Evolutionary conservation across 139 green algal species (phyloP).

Genomic region (Picochlorum sp.): DNA sequence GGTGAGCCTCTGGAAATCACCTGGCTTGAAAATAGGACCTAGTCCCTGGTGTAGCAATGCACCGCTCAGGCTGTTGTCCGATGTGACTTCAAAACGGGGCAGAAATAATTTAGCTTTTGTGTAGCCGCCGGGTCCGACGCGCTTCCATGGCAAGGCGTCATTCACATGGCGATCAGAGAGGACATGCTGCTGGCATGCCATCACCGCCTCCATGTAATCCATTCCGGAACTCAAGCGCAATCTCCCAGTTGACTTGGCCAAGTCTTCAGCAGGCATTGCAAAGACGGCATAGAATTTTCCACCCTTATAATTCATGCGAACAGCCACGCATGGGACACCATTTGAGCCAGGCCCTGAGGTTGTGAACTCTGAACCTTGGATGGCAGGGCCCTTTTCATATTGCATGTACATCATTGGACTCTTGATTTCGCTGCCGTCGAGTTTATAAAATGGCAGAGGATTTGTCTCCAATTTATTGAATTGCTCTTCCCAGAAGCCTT

Average conservation of each 20-base stretch:
- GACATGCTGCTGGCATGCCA: constrained; percentile 1
- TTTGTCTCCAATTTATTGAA: constrained; percentile 25
- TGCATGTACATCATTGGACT: constrained; percentile 15
- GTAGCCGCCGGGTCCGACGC: neutral
- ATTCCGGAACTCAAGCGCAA: neutral
- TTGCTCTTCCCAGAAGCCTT: constrained; percentile 19
- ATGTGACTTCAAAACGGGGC: constrained; percentile 24
- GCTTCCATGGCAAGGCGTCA: neutral
- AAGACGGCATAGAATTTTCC: constrained; percentile 14
- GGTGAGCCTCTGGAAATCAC: constrained; percentile 16
- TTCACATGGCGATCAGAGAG: neutral
- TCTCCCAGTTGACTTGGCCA: neutral
- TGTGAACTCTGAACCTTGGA: constrained; percentile 9
- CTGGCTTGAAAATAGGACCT: constrained; percentile 4
- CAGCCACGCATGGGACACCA: constrained; percentile 2
- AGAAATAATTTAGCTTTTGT: constrained; percentile 13
- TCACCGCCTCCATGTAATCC: constrained; percentile 5
- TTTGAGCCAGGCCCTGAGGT: neutral
- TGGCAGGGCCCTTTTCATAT: constrained; percentile 2
- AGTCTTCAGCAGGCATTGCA: constrained; percentile 12
- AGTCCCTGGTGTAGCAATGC: constrained; percentile 5
- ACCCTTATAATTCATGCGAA: constrained; percentile 22
- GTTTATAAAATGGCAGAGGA: constrained; percentile 10
- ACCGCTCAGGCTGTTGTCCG: neutral
- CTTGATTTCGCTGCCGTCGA: neutral